Base-by-base conservation (phyloP, 768 basidiomycete species). In the Leccinellum albellum region DNA sequence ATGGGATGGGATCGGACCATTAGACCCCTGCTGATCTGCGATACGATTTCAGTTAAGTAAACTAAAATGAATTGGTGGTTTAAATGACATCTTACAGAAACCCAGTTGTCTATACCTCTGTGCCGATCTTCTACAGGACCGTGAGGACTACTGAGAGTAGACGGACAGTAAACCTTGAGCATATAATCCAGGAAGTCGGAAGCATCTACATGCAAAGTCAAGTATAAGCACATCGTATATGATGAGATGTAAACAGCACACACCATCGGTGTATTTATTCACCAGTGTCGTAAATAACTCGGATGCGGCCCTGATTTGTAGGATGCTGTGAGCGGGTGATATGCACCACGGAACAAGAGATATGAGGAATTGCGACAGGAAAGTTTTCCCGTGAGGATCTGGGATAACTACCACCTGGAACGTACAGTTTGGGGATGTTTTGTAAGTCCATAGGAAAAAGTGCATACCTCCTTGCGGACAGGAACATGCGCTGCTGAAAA, bases 261-360 rank as follows among this genome's bases (percentile, higher is more conserved):
- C 49, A 93, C 94, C 85, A 40, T 85, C 79, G 10, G 78, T 76
- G 35, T 85, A 82, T 70, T 94, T 92, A 70, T 98, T 97, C 26
- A 94, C 72, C n/a, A 90, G 73, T 0, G 86, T 81, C 1, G 87
- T 79, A 17, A 92, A 67, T 3, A 85, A 64, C 37, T 85, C 80
- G 64, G 82, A 76, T 2, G 79, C 81, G 26, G 84, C 79, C 29
- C 79, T 77, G 59, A 76, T 75, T 66, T 90, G 88, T 0, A 79
- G 61, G 45, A 75, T 71, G 50, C 74, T 81, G 17, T 79, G 77
- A 4, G 80, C 74, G 12, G 69, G 63, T 6, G 73, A 64, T 21
- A 90, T 71, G 40, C 79, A 78, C 90, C 90, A 94, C 8, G 69
- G 64, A 13, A 90, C 68, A 7, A 91, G 71, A 40, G 68, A 67